A percentile compares a stretch with the other conserved stretches of the same genome.
Conservation (phyloP, 352 stramenopile genomes). For the Globisporangium canariense region DNA sequence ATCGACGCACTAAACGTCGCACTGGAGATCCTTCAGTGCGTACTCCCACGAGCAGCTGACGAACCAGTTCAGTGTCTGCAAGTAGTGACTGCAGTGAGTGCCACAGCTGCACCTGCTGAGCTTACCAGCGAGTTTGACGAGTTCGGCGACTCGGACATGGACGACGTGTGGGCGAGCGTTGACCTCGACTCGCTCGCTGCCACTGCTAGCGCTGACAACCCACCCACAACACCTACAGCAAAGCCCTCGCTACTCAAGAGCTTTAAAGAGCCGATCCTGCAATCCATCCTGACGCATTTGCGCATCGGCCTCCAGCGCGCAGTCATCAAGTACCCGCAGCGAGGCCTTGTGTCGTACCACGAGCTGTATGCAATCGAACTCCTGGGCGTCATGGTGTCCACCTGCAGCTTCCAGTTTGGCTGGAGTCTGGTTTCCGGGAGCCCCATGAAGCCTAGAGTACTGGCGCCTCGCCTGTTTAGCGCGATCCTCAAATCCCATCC, state of each 20-base stretch:
- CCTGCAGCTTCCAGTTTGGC: conserved; percentile 53
- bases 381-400: conserved; percentile 55
- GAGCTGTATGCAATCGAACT: conserved; percentile 73
- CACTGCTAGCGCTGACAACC: conserved; percentile 1
- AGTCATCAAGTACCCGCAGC: conserved; percentile 44
- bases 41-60: conserved; percentile 33
- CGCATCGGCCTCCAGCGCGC: conserved; percentile 48
- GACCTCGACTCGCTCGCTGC: conserved; percentile 33
- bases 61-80: conserved; percentile 24
- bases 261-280: conserved; percentile 25
- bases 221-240: neutral
- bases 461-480: conserved; percentile 56
- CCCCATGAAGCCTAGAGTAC: conserved; percentile 42
- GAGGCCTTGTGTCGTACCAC: conserved; percentile 27
- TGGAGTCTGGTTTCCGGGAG: conserved; percentile 45
- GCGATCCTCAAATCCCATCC: conserved; percentile 53
- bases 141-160: conserved; percentile 39
- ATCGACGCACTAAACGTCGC: conserved; percentile 36
- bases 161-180: conserved; percentile 38
- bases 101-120: neutral
- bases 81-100: neutral
- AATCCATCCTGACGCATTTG: conserved; percentile 32
- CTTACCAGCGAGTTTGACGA: conserved; percentile 30
- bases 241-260: conserved; percentile 18
- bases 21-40: conserved; percentile 54